A percentile compares a stretch with the other conserved stretches of the same genome.
Conservation (phyloP, 2,329 filamentous ascomycete species). For the Cryphonectria japonica region DNA sequence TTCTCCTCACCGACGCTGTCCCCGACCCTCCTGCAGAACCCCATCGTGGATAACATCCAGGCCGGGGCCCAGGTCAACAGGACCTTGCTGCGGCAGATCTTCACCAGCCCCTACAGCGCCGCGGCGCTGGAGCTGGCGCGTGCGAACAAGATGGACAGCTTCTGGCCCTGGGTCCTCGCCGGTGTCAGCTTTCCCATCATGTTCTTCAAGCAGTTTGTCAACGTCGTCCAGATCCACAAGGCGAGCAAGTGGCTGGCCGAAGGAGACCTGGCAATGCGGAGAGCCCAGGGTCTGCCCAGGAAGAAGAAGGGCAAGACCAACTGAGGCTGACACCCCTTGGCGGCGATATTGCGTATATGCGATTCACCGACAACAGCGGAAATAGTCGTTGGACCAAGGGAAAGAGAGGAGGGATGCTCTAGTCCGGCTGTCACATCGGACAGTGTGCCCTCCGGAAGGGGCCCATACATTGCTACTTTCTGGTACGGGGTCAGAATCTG, state of each 20-base stretch:
- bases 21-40: slow-evolving; percentile 72
- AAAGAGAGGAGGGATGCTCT: neutral
- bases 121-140: slow-evolving; percentile 89
- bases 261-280: slow-evolving; percentile 75
- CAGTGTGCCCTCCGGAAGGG: neutral
- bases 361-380: neutral
- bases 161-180: slow-evolving; percentile 77
- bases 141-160: slow-evolving; percentile 79
- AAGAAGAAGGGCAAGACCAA: slow-evolving; percentile 39
- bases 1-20: slow-evolving; percentile 91
- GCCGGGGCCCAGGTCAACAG: slow-evolving; percentile 72
- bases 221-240: slow-evolving; percentile 91
- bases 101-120: slow-evolving; percentile 88
- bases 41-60: slow-evolving; percentile 58
- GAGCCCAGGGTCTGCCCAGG: slow-evolving; percentile 56
- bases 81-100: slow-evolving; percentile 72
- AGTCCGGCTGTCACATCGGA: neutral
- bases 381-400: neutral
- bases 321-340: neutral
- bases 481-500: neutral
- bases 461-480: too few relatives aligned
- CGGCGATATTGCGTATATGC: neutral
- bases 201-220: slow-evolving; percentile 90
- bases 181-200: slow-evolving; percentile 84
- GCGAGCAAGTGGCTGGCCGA: slow-evolving; percentile 91